Evolutionary conservation across 192 early-diverging fungal species (phyloP).

Genomic region (Podila epicladia): DNA sequence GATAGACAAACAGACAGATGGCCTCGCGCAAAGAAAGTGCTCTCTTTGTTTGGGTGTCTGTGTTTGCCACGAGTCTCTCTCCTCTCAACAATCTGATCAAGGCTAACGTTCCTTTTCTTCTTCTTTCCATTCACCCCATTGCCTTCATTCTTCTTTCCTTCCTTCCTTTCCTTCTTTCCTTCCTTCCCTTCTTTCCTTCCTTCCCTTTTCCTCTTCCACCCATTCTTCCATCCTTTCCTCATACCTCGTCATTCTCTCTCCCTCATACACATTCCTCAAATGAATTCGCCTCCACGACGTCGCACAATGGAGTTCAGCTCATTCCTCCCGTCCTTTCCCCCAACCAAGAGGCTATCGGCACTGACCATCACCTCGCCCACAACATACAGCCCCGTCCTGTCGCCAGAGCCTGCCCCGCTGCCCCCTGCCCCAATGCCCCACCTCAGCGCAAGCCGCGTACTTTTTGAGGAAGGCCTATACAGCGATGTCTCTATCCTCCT

Average conservation of each 20-base stretch:
- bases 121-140: constrained; percentile 1
- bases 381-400: constrained; percentile 23
- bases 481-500: constrained; percentile 39
- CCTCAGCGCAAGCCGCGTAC: constrained; percentile 41
- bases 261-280: not conserved
- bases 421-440: constrained; percentile 47
- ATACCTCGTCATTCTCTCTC: not conserved
- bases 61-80: constrained; percentile 1
- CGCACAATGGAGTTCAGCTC: constrained; percentile 35
- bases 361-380: constrained; percentile 36
- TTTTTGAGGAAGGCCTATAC: constrained; percentile 51
- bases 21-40: too few species aligned
- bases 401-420: constrained; percentile 37
- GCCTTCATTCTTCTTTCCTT: not conserved
- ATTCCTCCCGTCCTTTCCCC: constrained; percentile 47
- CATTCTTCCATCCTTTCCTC: not conserved
- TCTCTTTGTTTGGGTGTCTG: not conserved
- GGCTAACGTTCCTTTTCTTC: not conserved
- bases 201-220: not conserved
- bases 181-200: too few species aligned
- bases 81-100: not conserved
- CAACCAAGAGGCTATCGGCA: constrained; percentile 43
- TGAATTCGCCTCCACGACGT: not conserved
- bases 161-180: not conserved
- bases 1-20: too few species aligned